Conservation (phyloP, 257 asterid species). For the Gentiana dahurica region DNA sequence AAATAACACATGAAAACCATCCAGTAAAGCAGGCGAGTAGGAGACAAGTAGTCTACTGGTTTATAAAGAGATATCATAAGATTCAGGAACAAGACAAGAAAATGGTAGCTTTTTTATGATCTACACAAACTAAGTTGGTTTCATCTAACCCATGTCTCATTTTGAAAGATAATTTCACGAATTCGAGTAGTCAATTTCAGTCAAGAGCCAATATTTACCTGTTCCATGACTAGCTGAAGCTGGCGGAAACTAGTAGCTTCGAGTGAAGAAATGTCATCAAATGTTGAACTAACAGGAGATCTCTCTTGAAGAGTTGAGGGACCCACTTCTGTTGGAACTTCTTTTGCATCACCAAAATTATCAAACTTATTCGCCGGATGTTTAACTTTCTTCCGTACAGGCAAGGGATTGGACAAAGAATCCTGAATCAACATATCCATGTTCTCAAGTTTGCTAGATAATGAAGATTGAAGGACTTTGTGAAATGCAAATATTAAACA, state of each 20-base stretch:
- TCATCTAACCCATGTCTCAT: neutral
- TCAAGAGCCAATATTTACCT: conserved; percentile 37
- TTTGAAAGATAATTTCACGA: no score
- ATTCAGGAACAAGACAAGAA: no score
- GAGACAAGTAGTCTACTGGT: no score
- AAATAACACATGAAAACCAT: no score
- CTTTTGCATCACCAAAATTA: conserved; percentile 25
- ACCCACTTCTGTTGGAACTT: conserved; percentile 39
- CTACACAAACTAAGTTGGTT: neutral
- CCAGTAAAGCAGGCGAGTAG: no score
- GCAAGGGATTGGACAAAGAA: conserved; percentile 22
- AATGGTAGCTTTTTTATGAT: neutral
- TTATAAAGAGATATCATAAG: no score
- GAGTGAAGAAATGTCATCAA: conserved; percentile 43
- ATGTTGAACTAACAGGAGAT: conserved; percentile 33
- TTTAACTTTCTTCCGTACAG: conserved; percentile 20
- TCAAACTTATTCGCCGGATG: conserved; percentile 27
- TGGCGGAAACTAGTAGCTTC: conserved; percentile 66
- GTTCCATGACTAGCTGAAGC: conserved; percentile 68
- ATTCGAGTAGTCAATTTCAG: no score
- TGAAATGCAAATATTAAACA: conserved; percentile 17
- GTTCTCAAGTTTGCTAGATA: conserved; percentile 10
- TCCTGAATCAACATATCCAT: conserved; percentile 20
- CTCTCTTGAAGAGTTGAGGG: conserved; percentile 42
- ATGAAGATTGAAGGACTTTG: conserved; percentile 15